A percentile compares a stretch with the other conserved stretches of the same genome.
These are phyloP conservation scores for Cordyceps javanica DNA, from an alignment of 2,329 filamentous ascomycete genomes.

Conservation along the genomic window DNA sequence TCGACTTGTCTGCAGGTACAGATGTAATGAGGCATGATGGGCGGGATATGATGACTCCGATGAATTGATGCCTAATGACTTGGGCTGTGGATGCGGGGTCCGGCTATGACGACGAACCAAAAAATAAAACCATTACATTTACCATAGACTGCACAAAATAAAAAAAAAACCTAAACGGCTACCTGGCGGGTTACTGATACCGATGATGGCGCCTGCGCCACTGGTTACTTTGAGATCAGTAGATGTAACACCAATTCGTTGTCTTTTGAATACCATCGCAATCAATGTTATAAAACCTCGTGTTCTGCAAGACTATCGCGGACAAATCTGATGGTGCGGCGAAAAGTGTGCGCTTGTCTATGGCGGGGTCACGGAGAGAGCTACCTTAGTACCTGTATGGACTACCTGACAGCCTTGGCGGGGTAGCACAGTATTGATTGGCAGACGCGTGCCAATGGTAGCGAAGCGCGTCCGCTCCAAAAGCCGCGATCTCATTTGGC, in stretches of 20 bases:
- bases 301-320: no score
- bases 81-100: constrained; percentile 13
- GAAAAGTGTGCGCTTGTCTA: neutral
- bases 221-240: neutral
- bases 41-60: constrained; percentile 23
- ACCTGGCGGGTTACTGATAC: neutral
- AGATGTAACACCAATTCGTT: neutral
- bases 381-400: neutral
- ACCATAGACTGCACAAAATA: constrained; percentile 14
- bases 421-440: constrained; percentile 16
- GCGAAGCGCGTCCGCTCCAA: neutral
- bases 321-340: neutral
- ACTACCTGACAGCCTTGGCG: constrained; percentile 9
- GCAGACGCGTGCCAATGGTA: constrained; percentile 13
- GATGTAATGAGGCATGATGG: constrained; percentile 28
- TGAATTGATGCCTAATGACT: constrained; percentile 14
- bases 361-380: constrained; percentile 1
- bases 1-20: constrained; percentile 15
- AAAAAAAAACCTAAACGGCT: constrained; percentile 6
- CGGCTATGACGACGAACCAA: constrained; percentile 10
- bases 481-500: neutral
- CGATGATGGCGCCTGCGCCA: neutral
- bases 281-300: no score
- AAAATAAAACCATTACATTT: constrained; percentile 12
- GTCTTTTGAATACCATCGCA: no score